Evolutionary conservation across 768 basidiomycete species (phyloP).

Genomic region (Royoungia palumana): DNA sequence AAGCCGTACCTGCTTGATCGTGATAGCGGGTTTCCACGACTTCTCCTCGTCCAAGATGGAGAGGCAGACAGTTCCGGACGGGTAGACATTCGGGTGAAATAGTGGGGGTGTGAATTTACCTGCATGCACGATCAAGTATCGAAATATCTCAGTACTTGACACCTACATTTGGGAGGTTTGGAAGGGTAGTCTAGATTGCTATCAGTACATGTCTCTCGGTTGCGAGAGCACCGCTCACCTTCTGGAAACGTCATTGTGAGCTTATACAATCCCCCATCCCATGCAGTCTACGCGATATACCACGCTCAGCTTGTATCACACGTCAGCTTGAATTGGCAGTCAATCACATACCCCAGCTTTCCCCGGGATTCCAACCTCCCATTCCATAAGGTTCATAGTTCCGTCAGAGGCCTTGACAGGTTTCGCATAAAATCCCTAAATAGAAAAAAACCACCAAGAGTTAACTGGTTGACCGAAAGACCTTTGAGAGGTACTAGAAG

Average conservation of each 20-base stretch:
- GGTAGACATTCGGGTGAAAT: slow-evolving; percentile 98
- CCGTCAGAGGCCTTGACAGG: slow-evolving; percentile 89
- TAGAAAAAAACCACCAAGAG: not conserved
- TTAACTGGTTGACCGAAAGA: slow-evolving; percentile 4
- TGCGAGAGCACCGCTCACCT: slow-evolving; percentile 47
- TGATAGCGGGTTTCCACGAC: slow-evolving; percentile 98
- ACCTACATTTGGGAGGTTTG: slow-evolving; percentile 88
- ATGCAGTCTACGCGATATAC: slow-evolving; percentile 69
- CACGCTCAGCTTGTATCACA: slow-evolving; percentile 10
- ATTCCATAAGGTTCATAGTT: slow-evolving; percentile 93
- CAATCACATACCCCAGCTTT: slow-evolving; percentile 70
- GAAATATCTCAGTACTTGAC: not conserved
- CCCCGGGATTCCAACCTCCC: slow-evolving; percentile 99
- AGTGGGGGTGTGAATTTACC: slow-evolving; percentile 96
- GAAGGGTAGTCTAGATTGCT: slow-evolving; percentile 78
- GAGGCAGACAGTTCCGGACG: slow-evolving; percentile 96
- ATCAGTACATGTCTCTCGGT: slow-evolving; percentile 6
- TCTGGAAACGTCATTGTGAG: slow-evolving; percentile 94
- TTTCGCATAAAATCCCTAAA: slow-evolving; percentile 94
- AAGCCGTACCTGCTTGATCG: slow-evolving; percentile 95
- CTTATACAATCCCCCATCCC: slow-evolving; percentile 97
- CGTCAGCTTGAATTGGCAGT: slow-evolving; percentile 2
- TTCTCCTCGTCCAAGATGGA: slow-evolving; percentile 99
- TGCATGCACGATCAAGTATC: slow-evolving; percentile 31
- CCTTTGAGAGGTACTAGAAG: not conserved